Evolutionary conservation across 2,329 filamentous ascomycete species (phyloP).

Genomic region (Phialocephala subalpina): DNA sequence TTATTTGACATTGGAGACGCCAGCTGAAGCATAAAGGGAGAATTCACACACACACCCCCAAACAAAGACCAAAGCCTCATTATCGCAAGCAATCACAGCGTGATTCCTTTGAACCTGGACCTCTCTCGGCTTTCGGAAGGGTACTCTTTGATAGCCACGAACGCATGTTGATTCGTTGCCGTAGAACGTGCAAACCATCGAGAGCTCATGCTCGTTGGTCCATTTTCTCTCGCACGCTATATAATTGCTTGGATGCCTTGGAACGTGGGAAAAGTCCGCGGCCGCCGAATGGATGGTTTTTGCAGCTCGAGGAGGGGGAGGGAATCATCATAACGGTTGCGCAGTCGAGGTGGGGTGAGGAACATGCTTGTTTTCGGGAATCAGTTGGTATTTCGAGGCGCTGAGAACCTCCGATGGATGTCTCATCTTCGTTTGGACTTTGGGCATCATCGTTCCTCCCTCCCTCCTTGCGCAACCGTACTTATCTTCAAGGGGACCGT

Average conservation of each 20-base stretch:
- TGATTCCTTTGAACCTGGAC: not conserved
- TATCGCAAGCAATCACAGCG: constrained; percentile 11
- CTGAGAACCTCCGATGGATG: constrained; percentile 12
- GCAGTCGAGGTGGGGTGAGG: not conserved
- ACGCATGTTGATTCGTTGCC: constrained; percentile 6
- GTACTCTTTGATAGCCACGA: constrained; percentile 6
- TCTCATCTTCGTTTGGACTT: constrained; percentile 24
- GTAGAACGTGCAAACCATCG: not conserved
- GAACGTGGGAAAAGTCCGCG: not conserved
- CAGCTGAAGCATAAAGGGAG: not conserved
- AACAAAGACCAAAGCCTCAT: constrained; percentile 8
- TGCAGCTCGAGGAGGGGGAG: not conserved
- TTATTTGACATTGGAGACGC: too few relatives aligned
- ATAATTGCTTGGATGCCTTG: not conserved
- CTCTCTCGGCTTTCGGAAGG: constrained; percentile 8
- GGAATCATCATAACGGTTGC: not conserved
- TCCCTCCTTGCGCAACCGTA: not conserved
- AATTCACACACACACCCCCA: not conserved
- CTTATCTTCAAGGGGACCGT: not conserved
- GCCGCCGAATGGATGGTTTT: not conserved
- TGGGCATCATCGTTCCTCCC: not conserved
- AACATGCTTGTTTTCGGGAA: constrained; percentile 5
- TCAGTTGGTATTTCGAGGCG: not conserved
- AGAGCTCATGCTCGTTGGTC: not conserved
- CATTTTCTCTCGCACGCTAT: not conserved